Conservation (phyloP, 129 eudicot genomes). For the Chrysanthemum lavandulifolium region DNA sequence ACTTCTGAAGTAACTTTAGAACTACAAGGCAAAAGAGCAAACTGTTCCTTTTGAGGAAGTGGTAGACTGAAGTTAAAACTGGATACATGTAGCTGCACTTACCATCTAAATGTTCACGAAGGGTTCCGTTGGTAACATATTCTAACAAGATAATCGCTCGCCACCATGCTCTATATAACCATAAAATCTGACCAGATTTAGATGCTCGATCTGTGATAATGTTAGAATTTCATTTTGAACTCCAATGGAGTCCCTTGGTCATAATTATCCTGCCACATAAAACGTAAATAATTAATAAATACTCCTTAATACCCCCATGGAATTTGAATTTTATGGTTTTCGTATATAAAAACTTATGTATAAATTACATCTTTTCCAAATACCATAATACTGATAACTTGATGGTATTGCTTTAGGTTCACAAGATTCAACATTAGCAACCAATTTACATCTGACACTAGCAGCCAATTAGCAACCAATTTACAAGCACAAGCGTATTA, state of each 20-base stretch:
- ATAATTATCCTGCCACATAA: conserved; percentile 44
- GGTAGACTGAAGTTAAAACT: neutral
- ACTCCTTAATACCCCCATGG: neutral
- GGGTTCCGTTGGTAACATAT: conserved; percentile 71
- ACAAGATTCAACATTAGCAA: too few relatives aligned
- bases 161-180: conserved; percentile 72
- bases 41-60: conserved; percentile 1
- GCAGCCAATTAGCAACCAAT: too few relatives aligned
- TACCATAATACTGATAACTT: too few relatives aligned
- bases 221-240: conserved; percentile 71
- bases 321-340: neutral
- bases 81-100: conserved; percentile 2
- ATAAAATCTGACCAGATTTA: conserved; percentile 62
- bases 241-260: conserved; percentile 45
- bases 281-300: conserved; percentile 13
- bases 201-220: conserved; percentile 76
- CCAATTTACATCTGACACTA: too few relatives aligned
- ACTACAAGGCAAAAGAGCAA: conserved; percentile 5
- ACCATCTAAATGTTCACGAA: conserved; percentile 93
- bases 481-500: too few relatives aligned
- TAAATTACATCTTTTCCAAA: neutral
- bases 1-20: neutral
- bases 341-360: neutral
- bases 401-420: too few relatives aligned
- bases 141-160: conserved; percentile 66